Conservation (phyloP, 306 rosid genomes). For the Vigna reflexopilosa region DNA sequence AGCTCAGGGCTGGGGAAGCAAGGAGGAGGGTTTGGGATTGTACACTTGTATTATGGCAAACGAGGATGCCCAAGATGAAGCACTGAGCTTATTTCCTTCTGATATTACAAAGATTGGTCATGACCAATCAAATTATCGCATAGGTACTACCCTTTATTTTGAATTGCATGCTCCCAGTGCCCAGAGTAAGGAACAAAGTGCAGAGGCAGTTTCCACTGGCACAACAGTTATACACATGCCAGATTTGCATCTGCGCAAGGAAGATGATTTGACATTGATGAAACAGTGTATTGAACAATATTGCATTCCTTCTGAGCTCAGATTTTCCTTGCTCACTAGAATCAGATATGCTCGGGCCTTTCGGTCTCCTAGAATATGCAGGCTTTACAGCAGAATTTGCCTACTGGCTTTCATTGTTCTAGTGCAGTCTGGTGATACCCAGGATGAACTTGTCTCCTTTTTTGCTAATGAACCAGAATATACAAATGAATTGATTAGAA, state of each 20-base stretch:
- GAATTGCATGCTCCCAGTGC: slow-evolving; percentile 77
- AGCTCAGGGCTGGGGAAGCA: slow-evolving; percentile 99
- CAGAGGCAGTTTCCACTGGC: slow-evolving; percentile 52
- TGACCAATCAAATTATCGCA: slow-evolving; percentile 74
- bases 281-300: slow-evolving; percentile 82
- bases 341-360: slow-evolving; percentile 97
- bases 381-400: slow-evolving; percentile 91
- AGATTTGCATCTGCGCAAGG: slow-evolving; percentile 83
- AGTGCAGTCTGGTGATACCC: slow-evolving; percentile 95
- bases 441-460: slow-evolving; percentile 91
- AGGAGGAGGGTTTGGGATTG: slow-evolving; percentile 98
- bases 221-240: slow-evolving; percentile 82
- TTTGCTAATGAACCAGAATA: slow-evolving; percentile 99
- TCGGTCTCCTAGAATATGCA: slow-evolving; percentile 84
- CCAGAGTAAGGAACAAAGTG: slow-evolving; percentile 58
- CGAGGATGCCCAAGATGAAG: slow-evolving; percentile 81
- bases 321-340: slow-evolving; percentile 90
- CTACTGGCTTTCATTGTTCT: slow-evolving; percentile 95
- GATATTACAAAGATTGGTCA: slow-evolving; percentile 65
- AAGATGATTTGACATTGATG: slow-evolving; percentile 80
- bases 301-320: slow-evolving; percentile 73
- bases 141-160: slow-evolving; percentile 94
- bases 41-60: slow-evolving; percentile 90
- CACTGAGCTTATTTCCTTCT: slow-evolving; percentile 87
- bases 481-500: slow-evolving; percentile 90